Evolutionary conservation across 169 alveolate species (phyloP), one percentile per base, ranked within the genome.

Genomic region (Plasmodium vivax): DNA sequence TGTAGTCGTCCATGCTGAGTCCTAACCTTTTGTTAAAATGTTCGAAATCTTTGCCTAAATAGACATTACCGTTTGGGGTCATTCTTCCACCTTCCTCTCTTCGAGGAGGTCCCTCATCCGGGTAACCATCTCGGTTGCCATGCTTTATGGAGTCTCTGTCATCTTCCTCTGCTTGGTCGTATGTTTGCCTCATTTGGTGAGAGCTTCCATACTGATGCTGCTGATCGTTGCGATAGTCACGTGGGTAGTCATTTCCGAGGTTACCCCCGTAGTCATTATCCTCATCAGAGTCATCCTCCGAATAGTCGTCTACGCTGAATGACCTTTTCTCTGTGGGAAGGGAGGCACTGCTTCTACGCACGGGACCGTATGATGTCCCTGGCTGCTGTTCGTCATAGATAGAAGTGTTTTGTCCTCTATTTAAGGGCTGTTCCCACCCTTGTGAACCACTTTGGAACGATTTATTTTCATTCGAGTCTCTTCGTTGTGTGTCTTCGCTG

Each of bases 41-140:
- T 16, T 87, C 93, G 45, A 87, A 87, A 32, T 83, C 80, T 75
- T 79, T 71, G 43, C 88, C 93, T 75, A 87, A 54, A 27, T 87
- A 36, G 8, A 16, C 6, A 73, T 34, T 62, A 43, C 32, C 36
- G 19, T 30, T 43, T 2, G 23, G 56, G 16, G 4, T 23, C 77
- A 62, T 36, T 68, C 58, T 47, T 10, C 38, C 74, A 19, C 68
- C 58, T 16, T 43, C 56, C 36, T 16, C 68, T 56, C 14, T 16
- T 54, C 14, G 71, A 54, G 45, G 1, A 7, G 16, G 62, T 10
- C 3, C 34, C 19, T 36, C 45, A 27, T 73, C 85, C 19, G 16
- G n/a, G 16, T 6, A 68, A 41, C 75, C 34, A 62, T 62, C 34
- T n/a, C 75, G 41, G 77, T 68, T 68, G 12, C 77, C 27, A 56